Evolutionary conservation across 2,329 filamentous ascomycete genomes (phyloP).

Genomic region (Aureobasidium sp.): DNA sequence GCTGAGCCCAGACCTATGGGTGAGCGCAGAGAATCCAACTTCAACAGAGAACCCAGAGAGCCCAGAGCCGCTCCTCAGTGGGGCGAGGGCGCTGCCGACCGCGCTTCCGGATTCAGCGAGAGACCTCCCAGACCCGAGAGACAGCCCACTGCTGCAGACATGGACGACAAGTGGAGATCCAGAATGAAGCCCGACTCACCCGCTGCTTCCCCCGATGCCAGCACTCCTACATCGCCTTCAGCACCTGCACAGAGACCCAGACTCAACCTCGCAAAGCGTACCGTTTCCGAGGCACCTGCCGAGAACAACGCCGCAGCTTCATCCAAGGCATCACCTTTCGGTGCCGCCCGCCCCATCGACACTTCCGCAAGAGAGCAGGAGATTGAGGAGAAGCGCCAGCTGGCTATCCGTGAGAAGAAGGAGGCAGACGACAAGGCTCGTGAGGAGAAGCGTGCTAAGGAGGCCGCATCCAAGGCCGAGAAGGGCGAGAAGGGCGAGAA

Average conservation of each 20-base stretch:
- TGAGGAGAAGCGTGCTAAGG: slow-evolving; percentile 52
- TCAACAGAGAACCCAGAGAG: slow-evolving; percentile 21
- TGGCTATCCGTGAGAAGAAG: slow-evolving; percentile 69
- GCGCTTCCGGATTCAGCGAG: slow-evolving; percentile 65
- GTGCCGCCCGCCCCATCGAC: slow-evolving; percentile 87
- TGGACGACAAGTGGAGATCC: slow-evolving; percentile 86
- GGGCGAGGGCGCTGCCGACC: slow-evolving; percentile 48
- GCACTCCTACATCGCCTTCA: slow-evolving; percentile 65
- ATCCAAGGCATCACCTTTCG: slow-evolving; percentile 86
- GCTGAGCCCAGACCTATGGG: slow-evolving; percentile 24
- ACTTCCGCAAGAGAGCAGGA: slow-evolving; percentile 82
- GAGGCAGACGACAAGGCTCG: slow-evolving; percentile 81
- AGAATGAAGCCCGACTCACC: slow-evolving; percentile 79
- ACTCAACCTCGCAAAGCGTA: slow-evolving; percentile 84
- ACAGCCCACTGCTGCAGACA: slow-evolving; percentile 76
- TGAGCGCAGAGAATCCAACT: slow-evolving; percentile 5
- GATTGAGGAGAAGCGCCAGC: slow-evolving; percentile 78
- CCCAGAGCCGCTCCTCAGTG: slow-evolving; percentile 58
- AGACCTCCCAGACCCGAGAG: slow-evolving; percentile 50
- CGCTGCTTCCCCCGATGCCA: slow-evolving; percentile 61
- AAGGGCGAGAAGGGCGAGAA: slow-evolving; percentile 15
- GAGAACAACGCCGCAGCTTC: slow-evolving; percentile 39
- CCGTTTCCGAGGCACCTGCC: slow-evolving; percentile 63
- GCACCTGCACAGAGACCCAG: slow-evolving; percentile 62
- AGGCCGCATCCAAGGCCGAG: slow-evolving; percentile 51